Base-by-base conservation (phyloP, 1,139 yeast genomes). In the Candida sp. region DNA sequence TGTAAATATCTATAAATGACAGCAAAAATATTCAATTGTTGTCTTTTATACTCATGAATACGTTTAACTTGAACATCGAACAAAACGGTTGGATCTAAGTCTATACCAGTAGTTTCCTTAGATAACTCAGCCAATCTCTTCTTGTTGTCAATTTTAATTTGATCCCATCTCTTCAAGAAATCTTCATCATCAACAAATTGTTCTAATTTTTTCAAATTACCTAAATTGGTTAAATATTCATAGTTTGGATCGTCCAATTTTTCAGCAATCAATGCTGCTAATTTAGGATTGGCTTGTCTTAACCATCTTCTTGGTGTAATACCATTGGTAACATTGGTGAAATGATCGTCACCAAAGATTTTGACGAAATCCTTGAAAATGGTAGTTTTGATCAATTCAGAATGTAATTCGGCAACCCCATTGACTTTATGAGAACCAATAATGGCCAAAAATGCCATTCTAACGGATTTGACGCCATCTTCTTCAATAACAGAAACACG, bases 271-370 rank as follows among this genome's bases (percentile, higher is more conserved):
- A 91, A 75, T 21, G 68, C 72, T 22, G 95, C 80, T 57, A 90
- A 74, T 52, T 73, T 73, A 15, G 97, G 97, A 64, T 90, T 91
- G 41, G 97, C 96, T 69, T 90, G 97, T 63, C 83, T 83, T 62
- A 90, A 77, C 98, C 98, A 90, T 70, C 97, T 84, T 73, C 98
- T 82, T 54, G 97, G 97, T 4, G 97, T 91, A 58, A 90, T 82
- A 69, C 97, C 97, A 64, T 91, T 91, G 43, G 98, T 90, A 48
- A 90, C 97, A 58, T 90, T 90, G 47, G 88, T 87, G 64, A 90
- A 90, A 66, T 87, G 87, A 51, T 87, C 88, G 30, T 76, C 61
- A 37, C 97, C 97, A 55, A 80, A 89, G 38, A 90, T 77, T 49
- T 75, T 77, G 48, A 90, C 97, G 62, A 90, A 90, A 66, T 90